Evolutionary conservation across 2,329 filamentous ascomycete species (phyloP).

Genomic region (Exophiala aquamarina): DNA sequence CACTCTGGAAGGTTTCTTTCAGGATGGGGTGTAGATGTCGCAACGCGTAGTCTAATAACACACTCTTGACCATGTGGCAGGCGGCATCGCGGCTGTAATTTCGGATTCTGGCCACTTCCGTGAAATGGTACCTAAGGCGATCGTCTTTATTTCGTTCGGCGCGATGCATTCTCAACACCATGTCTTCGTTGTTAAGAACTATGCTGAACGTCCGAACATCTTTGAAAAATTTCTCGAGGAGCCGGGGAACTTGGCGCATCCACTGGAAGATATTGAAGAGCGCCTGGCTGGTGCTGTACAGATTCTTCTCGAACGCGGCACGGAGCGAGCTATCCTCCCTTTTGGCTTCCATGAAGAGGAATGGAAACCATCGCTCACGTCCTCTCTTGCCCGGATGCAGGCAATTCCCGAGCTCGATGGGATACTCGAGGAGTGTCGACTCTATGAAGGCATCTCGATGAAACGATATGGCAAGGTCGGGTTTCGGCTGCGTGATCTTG

Average conservation of each 20-base stretch:
- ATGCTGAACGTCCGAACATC: constrained; percentile 10
- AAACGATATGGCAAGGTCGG: constrained; percentile 10
- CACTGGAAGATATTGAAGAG: constrained; percentile 13
- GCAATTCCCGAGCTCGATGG: constrained; percentile 2
- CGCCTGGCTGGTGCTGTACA: constrained; percentile 8
- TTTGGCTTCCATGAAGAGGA: constrained; percentile 10
- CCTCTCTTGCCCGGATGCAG: constrained; percentile 6
- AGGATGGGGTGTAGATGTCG: constrained; percentile 8
- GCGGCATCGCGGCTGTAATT: constrained; percentile 8
- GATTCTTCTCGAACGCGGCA: constrained; percentile 7
- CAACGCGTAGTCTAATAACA: constrained; percentile 11
- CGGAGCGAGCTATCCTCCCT: constrained; percentile 9
- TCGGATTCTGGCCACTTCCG: constrained; percentile 5
- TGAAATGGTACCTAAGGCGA: constrained; percentile 6
- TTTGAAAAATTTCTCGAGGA: constrained; percentile 10
- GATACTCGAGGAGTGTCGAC: neutral
- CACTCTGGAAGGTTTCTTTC: constrained; percentile 6
- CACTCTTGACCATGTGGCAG: constrained; percentile 10
- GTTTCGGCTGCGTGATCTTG: constrained; percentile 9
- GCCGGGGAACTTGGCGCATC: constrained; percentile 6
- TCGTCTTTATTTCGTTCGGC: neutral
- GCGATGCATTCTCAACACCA: constrained; percentile 5
- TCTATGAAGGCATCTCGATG: constrained; percentile 6
- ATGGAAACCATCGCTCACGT: constrained; percentile 7
- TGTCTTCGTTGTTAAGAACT: constrained; percentile 10